These are phyloP conservation scores for Myriosclerotinia curreyana DNA, from an alignment of 2,329 filamentous ascomycete genomes.

Conservation along the genomic window DNA sequence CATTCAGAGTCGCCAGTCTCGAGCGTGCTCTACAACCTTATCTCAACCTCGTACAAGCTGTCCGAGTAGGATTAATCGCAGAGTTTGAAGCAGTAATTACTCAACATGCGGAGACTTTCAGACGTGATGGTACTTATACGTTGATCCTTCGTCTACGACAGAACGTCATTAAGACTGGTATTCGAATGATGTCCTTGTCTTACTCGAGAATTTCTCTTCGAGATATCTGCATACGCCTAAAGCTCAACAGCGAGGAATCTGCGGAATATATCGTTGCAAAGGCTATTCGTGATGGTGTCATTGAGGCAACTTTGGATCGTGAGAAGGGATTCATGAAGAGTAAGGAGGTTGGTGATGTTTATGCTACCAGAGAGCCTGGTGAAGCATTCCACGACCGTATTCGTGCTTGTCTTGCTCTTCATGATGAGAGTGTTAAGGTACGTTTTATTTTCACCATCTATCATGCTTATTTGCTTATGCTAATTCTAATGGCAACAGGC, in stretches of 20 bases:
- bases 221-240: slow-evolving; percentile 94
- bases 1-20: slow-evolving; percentile 85
- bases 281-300: slow-evolving; percentile 95
- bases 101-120: slow-evolving; percentile 78
- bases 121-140: slow-evolving; percentile 91
- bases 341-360: slow-evolving; percentile 93
- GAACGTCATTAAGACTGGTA: slow-evolving; percentile 99
- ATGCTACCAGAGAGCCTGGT: slow-evolving; percentile 90
- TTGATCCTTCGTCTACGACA: slow-evolving; percentile 91
- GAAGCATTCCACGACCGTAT: slow-evolving; percentile 99
- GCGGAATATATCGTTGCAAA: slow-evolving; percentile 99
- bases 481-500: slow-evolving; percentile 53
- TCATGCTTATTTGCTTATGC: neutral
- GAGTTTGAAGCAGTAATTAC: slow-evolving; percentile 87
- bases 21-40: slow-evolving; percentile 89
- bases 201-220: slow-evolving; percentile 96
- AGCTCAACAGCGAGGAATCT: slow-evolving; percentile 91
- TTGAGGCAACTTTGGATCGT: slow-evolving; percentile 90
- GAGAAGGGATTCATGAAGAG: slow-evolving; percentile 98
- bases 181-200: slow-evolving; percentile 97
- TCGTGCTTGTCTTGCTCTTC: slow-evolving; percentile 81
- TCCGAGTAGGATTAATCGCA: slow-evolving; percentile 92
- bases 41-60: slow-evolving; percentile 88
- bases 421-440: slow-evolving; percentile 98
- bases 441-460: slow-evolving; percentile 31